Evolutionary conservation across 768 basidiomycete genomes (phyloP).

Genomic region (Boletales sp.): DNA sequence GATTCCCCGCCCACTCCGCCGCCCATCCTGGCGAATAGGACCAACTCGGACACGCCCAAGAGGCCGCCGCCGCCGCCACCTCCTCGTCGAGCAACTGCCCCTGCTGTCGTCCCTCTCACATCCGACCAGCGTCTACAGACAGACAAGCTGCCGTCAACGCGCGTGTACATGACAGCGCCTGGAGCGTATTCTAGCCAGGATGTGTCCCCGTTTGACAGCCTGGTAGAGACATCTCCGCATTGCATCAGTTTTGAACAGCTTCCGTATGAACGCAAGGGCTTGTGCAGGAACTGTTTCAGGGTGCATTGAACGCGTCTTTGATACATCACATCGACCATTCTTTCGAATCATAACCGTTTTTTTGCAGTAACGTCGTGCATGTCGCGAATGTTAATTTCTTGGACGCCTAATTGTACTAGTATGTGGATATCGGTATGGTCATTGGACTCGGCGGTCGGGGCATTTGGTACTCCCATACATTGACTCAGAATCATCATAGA

Average conservation of each 20-base stretch:
- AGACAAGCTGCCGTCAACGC: slow-evolving; percentile 11
- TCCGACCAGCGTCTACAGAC: slow-evolving; percentile 39
- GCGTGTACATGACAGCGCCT: slow-evolving; percentile 26
- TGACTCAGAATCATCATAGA: too few species aligned
- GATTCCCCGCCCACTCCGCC: slow-evolving; percentile 4
- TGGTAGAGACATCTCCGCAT: slow-evolving; percentile 42
- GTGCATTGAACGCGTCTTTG: slow-evolving; percentile 31
- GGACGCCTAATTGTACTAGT: too few species aligned
- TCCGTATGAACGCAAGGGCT: slow-evolving; percentile 60
- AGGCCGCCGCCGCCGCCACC: slow-evolving; percentile 62
- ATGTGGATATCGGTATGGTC: too few species aligned
- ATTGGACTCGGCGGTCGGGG: too few species aligned
- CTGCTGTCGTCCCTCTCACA: slow-evolving; percentile 39
- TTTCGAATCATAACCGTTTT: too few species aligned
- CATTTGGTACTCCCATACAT: too few species aligned
- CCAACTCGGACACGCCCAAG: slow-evolving; percentile 21
- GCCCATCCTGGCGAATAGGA: slow-evolving; percentile 21
- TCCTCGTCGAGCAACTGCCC: slow-evolving; percentile 44
- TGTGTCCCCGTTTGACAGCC: slow-evolving; percentile 65
- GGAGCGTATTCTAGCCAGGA: slow-evolving; percentile 37
- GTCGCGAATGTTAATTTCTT: too few species aligned
- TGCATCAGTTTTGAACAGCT: slow-evolving; percentile 63
- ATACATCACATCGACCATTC: too few species aligned
- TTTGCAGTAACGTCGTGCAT: too few species aligned
- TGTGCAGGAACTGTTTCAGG: slow-evolving; percentile 66